phyloP scores from a whole-genome alignment of 2,329 filamentous ascomycete species.

The Talaromyces marneffei region DNA sequence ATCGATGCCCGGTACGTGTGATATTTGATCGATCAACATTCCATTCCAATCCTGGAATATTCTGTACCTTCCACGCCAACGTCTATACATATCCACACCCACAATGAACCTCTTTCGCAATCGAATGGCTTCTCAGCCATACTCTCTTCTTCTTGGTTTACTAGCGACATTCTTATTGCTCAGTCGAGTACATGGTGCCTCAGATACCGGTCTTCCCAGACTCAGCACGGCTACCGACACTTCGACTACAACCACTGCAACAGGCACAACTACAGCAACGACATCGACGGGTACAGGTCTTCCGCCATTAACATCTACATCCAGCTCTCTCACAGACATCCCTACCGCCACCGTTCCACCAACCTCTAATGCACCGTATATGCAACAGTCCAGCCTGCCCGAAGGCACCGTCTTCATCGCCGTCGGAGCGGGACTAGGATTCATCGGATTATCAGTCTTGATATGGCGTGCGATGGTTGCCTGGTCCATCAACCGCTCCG shows the following conservation, averaged over 20 bases:
- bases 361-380: constrained; percentile 78
- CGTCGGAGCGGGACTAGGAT: constrained; percentile 80
- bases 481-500: constrained; percentile 85
- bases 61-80: background rate
- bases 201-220: constrained; percentile 11
- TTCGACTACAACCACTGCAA: constrained; percentile 32
- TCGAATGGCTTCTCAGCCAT: background rate
- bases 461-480: constrained; percentile 83
- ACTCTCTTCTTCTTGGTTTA: background rate
- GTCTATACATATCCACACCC: background rate
- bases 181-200: constrained; percentile 5
- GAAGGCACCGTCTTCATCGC: constrained; percentile 96
- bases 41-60: constrained; percentile 11
- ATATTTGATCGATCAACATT: constrained; percentile 5
- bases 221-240: constrained; percentile 2
- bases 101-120: constrained; percentile 7
- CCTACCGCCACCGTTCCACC: constrained; percentile 64
- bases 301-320: constrained; percentile 47
- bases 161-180: constrained; percentile 4
- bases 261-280: constrained; percentile 18
- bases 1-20: background rate
- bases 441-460: constrained; percentile 73
- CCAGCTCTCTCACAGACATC: constrained; percentile 62
- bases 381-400: constrained; percentile 77
- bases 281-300: constrained; percentile 19